phyloP scores from a whole-genome alignment of 345 rosid genomes.

The Camelina sativa region DNA sequence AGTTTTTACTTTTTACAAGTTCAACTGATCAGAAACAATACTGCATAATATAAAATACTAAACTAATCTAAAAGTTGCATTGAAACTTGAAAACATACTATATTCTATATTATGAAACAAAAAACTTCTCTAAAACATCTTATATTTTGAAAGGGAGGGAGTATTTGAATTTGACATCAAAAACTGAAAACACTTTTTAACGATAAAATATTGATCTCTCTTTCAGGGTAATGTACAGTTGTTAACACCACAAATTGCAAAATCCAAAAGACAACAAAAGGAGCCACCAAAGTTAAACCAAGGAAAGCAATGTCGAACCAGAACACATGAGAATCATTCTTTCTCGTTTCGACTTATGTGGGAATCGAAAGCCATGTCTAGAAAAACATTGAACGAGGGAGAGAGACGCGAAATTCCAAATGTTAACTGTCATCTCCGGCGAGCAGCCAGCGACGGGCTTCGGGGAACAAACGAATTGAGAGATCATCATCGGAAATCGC shows the following conservation, averaged over 20 bases:
- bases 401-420: neutral
- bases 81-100: too few relatives aligned
- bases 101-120: too few relatives aligned
- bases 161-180: neutral
- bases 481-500: slow-evolving; percentile 42
- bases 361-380: neutral
- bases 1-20: too few relatives aligned
- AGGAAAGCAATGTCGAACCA: slow-evolving; percentile 11
- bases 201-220: neutral
- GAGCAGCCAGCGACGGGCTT: slow-evolving; percentile 23
- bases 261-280: neutral
- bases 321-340: slow-evolving; percentile 34
- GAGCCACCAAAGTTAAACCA: neutral
- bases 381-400: neutral
- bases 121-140: too few relatives aligned
- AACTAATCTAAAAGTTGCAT: too few relatives aligned
- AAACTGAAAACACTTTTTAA: neutral
- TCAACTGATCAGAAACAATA: too few relatives aligned
- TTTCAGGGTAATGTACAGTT: neutral
- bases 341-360: slow-evolving; percentile 8
- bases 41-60: too few relatives aligned
- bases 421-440: neutral
- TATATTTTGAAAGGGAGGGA: too few relatives aligned
- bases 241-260: neutral
- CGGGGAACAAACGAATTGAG: slow-evolving; percentile 35